These are phyloP conservation scores for Metarhizium rileyi DNA, from an alignment of 2,329 filamentous ascomycete species.

Conservation along the genomic window DNA sequence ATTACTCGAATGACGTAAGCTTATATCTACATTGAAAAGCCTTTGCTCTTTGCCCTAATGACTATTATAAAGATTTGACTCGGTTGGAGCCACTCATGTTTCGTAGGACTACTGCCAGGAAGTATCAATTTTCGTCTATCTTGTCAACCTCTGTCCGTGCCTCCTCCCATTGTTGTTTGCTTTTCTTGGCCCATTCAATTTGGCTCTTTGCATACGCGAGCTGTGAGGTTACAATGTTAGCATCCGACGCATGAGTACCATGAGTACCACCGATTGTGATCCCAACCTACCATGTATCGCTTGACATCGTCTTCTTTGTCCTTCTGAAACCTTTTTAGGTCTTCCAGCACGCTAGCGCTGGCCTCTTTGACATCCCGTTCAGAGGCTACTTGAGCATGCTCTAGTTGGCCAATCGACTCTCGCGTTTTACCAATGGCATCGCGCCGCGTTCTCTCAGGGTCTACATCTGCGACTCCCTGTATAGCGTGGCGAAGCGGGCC, in stretches of 20 bases:
- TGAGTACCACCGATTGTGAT: no score
- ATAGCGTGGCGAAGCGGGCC: slow-evolving; percentile 91
- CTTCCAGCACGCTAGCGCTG: slow-evolving; percentile 76
- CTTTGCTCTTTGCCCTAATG: slow-evolving; percentile 1
- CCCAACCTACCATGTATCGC: slow-evolving; percentile 77
- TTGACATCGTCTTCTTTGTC: slow-evolving; percentile 94
- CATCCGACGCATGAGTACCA: neutral
- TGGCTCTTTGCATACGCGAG: slow-evolving; percentile 87
- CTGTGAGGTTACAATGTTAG: slow-evolving; percentile 37
- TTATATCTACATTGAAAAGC: neutral
- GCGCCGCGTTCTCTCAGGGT: slow-evolving; percentile 83
- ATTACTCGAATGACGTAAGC: neutral
- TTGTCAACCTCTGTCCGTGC: slow-evolving; percentile 79
- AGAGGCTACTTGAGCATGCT: slow-evolving; percentile 81
- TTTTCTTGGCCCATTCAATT: slow-evolving; percentile 87
- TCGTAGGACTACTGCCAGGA: neutral
- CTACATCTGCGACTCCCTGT: slow-evolving; percentile 90
- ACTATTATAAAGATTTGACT: neutral
- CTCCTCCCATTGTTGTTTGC: slow-evolving; percentile 86
- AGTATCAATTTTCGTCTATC: slow-evolving; percentile 54
- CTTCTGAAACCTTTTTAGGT: slow-evolving; percentile 83
- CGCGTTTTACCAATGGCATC: slow-evolving; percentile 94
- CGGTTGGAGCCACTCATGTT: neutral
- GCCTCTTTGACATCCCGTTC: slow-evolving; percentile 91
- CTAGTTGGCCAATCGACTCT: slow-evolving; percentile 75